Base-by-base conservation (phyloP, 768 basidiomycete species). In the Ramaria sp. region DNA sequence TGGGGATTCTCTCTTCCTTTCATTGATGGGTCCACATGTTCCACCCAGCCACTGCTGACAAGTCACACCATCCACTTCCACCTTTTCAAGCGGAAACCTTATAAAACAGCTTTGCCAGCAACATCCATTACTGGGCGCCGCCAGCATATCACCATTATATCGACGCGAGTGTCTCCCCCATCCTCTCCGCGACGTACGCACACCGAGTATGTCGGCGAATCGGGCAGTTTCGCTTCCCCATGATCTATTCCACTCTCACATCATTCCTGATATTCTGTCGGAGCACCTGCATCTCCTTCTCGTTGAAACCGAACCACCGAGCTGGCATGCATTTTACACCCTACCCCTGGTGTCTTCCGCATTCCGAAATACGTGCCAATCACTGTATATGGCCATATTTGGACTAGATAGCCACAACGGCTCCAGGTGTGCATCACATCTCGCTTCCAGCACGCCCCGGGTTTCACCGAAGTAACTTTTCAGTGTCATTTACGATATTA, bases 211-310 rank as follows among this genome's bases (percentile, higher is more conserved):
- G 32, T 34, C 32, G 8, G 3, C 13, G 13, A 8, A 34, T 34
- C 32, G 13, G 16, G 6, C 39, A 41, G n/a, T n/a, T 41, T n/a
- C 39, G 3, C 51, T 52, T 18, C 41, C 36, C 1, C 42, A 41
- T 32, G 51, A 52, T 52, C 32, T 52, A 27, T 43, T 52, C 24
- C 51, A 52, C n/a, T 28, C 28, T 37, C 38, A 52, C 39, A 52
- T 52, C 25, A 25, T 52, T 20, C 51, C 51, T n/a, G 38, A 43
- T 38, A 41, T 52, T 22, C 20, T 52, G 18, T 52, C 51, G 25
- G 38, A 52, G 24, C 51, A 52, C 38, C 22, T 52, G 18, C 51
- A 52, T 25, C 28, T 20, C 2, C 36, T 52, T 25, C 28, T 52
- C 8, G 20, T 52, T 12, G 20, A 22, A 18, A 18, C 8, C n/a